A percentile compares a stretch with the other conserved stretches of the same genome.
Conservation (phyloP, 75 land plant species). For the Azolla pinnata region DNA sequence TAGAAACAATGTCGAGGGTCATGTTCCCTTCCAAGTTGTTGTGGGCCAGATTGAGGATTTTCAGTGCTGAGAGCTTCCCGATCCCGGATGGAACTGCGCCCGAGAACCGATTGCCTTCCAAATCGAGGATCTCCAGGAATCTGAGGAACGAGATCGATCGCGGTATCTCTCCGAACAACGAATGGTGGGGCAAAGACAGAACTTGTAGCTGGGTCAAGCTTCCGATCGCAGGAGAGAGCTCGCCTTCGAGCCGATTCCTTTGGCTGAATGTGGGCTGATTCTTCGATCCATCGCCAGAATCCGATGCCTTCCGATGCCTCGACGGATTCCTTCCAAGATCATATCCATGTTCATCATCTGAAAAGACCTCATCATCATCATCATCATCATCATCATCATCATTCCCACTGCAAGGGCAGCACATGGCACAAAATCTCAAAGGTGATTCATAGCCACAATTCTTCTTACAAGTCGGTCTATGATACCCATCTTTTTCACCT, state of each 20-base stretch:
- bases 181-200: constrained; percentile 24
- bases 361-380: too few relatives aligned
- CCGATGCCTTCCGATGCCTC: not conserved
- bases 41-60: constrained; percentile 35
- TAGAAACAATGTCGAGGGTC: constrained; percentile 20
- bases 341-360: too few relatives aligned
- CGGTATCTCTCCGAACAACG: constrained; percentile 40
- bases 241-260: constrained; percentile 26
- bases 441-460: too few relatives aligned
- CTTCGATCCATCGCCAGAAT: too few relatives aligned
- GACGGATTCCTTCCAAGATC: too few relatives aligned
- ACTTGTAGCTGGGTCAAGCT: constrained; percentile 31
- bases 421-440: too few relatives aligned
- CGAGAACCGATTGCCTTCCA: constrained; percentile 44
- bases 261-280: too few relatives aligned
- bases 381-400: too few relatives aligned
- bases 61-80: constrained; percentile 25
- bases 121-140: constrained; percentile 29
- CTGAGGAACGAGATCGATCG: constrained; percentile 14
- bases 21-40: constrained; percentile 36
- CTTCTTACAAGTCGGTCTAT: too few relatives aligned
- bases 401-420: too few relatives aligned
- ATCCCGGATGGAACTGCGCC: constrained; percentile 30
- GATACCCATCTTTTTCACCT: too few relatives aligned
- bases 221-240: constrained; percentile 19